phyloP scores from a whole-genome alignment of 1,284 basidiomycete species.

The Apiotrichum laibachii region DNA sequence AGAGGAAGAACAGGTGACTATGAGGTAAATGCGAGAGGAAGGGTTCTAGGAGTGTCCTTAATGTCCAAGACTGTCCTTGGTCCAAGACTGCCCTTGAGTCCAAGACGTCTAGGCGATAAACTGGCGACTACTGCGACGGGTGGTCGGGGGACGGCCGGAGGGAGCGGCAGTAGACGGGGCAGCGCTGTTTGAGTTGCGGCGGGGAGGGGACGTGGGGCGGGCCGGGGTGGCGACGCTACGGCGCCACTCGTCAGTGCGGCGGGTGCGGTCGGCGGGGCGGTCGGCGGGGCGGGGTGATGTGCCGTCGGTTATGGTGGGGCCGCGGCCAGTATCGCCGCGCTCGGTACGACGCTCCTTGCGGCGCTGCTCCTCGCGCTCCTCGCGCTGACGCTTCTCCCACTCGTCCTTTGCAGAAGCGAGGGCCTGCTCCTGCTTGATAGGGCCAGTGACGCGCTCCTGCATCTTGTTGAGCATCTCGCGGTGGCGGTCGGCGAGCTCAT shows the following conservation, averaged over 20 bases:
- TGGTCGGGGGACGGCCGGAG: background rate
- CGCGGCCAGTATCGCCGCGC: slow-evolving; percentile 11
- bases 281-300: slow-evolving; percentile 1
- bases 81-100: background rate
- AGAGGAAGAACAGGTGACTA: background rate
- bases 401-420: slow-evolving; percentile 22
- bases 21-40: background rate
- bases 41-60: background rate
- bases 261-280: slow-evolving; percentile 7
- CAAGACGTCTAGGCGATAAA: slow-evolving; percentile 3
- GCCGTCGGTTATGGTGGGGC: background rate
- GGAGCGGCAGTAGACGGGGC: background rate
- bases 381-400: slow-evolving; percentile 11
- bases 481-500: slow-evolving; percentile 48
- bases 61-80: background rate
- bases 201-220: background rate
- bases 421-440: slow-evolving; percentile 38
- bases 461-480: slow-evolving; percentile 40
- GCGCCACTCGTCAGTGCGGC: slow-evolving; percentile 22
- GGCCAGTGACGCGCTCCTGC: slow-evolving; percentile 42
- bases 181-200: background rate
- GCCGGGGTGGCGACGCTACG: slow-evolving; percentile 1
- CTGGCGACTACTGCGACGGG: background rate
- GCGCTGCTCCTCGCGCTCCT: slow-evolving; percentile 15
- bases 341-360: slow-evolving; percentile 7